A percentile compares a stretch with the other conserved stretches of the same genome.
These are phyloP conservation scores for Fusarium nurragi DNA, from an alignment of 2,329 filamentous ascomycete genomes.

Conservation along the genomic window DNA sequence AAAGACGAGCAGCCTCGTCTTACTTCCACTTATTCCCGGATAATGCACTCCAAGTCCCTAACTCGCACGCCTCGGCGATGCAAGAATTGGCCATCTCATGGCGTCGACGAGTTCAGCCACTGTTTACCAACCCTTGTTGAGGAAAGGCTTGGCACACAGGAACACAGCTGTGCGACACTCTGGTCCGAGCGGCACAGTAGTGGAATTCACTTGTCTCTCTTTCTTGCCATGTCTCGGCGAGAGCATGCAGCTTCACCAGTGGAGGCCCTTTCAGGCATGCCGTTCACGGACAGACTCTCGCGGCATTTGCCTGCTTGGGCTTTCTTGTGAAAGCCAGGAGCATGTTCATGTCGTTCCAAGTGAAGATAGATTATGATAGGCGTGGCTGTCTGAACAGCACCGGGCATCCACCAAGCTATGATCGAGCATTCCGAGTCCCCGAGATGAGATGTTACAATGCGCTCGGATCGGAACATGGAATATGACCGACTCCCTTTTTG, in stretches of 20 bases:
- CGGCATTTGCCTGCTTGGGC: slow-evolving; percentile 32
- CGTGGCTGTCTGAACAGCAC: slow-evolving; percentile 20
- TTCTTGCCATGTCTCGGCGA: slow-evolving; percentile 11
- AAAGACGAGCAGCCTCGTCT: not conserved
- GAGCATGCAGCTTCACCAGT: slow-evolving; percentile 4
- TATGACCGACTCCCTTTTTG: slow-evolving; percentile 7
- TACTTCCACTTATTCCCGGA: slow-evolving; percentile 17
- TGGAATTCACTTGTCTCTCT: slow-evolving; percentile 20
- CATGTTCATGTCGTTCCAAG: slow-evolving; percentile 8
- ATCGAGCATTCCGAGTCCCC: not conserved
- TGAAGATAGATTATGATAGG: slow-evolving; percentile 10
- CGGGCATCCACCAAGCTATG: not conserved
- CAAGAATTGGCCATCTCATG: slow-evolving; percentile 18
- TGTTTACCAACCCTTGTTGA: not conserved
- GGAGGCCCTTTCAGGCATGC: not conserved
- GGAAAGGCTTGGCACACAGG: slow-evolving; percentile 10
- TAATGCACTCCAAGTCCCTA: slow-evolving; percentile 2
- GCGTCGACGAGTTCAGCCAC: slow-evolving; percentile 5
- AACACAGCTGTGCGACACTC: slow-evolving; percentile 2
- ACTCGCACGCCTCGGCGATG: slow-evolving; percentile 21
- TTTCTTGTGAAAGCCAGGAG: slow-evolving; percentile 17
- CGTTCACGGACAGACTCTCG: slow-evolving; percentile 21
- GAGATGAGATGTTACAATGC: slow-evolving; percentile 24
- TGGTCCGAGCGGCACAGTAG: slow-evolving; percentile 16
- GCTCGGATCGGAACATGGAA: slow-evolving; percentile 9